Percentiles rank a stretch among this genome's conserved stretches.
Evolutionary conservation across 352 stramenopile species (phyloP).

Genomic region (Phytophthora podocarpi): DNA sequence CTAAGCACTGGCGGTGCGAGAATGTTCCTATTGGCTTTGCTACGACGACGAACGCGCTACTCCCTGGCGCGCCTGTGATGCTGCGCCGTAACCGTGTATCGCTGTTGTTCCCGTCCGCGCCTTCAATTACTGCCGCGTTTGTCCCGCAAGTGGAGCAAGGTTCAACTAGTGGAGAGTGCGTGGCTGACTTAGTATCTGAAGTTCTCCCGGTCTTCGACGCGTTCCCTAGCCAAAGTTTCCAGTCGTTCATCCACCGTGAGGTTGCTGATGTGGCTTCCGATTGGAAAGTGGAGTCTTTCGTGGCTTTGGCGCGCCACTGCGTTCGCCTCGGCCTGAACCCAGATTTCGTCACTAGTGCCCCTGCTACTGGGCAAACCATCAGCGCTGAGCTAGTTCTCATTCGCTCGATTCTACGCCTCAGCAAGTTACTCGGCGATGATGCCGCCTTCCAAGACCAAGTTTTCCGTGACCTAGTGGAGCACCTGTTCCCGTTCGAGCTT

Average conservation of each 20-base stretch:
- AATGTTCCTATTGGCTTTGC: constrained; percentile 76
- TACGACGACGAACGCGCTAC: constrained; percentile 43
- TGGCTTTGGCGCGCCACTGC: constrained; percentile 66
- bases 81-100: constrained; percentile 73
- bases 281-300: constrained; percentile 74
- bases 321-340: constrained; percentile 51
- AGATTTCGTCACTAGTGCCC: constrained; percentile 4
- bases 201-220: constrained; percentile 71
- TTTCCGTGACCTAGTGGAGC: constrained; percentile 60
- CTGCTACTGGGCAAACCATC: constrained; percentile 14
- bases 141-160: constrained; percentile 35
- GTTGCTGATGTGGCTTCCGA: constrained; percentile 56
- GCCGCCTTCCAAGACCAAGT: constrained; percentile 57
- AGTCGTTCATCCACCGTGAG: constrained; percentile 67
- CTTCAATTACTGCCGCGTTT: constrained; percentile 57
- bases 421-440: constrained; percentile 58
- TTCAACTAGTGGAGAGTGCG: constrained; percentile 40
- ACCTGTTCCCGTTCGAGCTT: constrained; percentile 58
- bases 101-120: constrained; percentile 61
- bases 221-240: constrained; percentile 65
- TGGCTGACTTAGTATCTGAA: constrained; percentile 53
- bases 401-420: constrained; percentile 60
- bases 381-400: constrained; percentile 54
- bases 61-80: constrained; percentile 64
- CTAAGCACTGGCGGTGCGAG: constrained; percentile 73